A percentile compares a stretch with the other conserved stretches of the same genome.
Conservation (phyloP, 805 yeast genomes). For the Zygosaccharomyces lentus region DNA sequence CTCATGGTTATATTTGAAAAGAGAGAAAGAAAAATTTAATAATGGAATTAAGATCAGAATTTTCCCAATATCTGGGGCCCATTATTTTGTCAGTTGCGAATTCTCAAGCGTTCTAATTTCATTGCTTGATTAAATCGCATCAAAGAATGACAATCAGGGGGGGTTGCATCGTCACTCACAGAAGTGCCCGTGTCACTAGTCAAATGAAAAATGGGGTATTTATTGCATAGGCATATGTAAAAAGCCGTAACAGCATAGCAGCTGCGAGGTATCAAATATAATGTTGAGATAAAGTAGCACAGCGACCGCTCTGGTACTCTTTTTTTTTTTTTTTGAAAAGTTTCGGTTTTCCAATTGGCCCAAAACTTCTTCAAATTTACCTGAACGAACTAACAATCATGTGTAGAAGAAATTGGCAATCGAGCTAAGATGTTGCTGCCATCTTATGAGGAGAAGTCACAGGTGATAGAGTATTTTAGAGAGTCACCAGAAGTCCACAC, state of each 20-base stretch:
- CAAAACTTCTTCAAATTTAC: not conserved
- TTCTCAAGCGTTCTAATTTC: too few relatives aligned
- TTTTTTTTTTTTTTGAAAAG: not conserved
- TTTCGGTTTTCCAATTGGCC: not conserved
- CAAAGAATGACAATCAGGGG: too few relatives aligned
- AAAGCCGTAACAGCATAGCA: conserved; percentile 4
- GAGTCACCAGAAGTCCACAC: conserved; percentile 55
- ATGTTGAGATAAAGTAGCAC: not conserved
- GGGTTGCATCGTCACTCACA: too few relatives aligned
- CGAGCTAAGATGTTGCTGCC: not conserved
- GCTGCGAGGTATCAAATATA: not conserved
- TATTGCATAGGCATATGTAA: conserved; percentile 3
- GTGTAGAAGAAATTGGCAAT: not conserved
- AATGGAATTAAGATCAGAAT: too few relatives aligned
- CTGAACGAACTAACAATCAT: conserved; percentile 3
- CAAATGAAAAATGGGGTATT: conserved; percentile 2
- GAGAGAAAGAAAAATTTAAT: too few relatives aligned
- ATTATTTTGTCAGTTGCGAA: not conserved
- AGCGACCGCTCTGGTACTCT: not conserved
- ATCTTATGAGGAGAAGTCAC: conserved; percentile 39
- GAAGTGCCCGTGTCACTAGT: not conserved
- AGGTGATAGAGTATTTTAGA: conserved; percentile 45
- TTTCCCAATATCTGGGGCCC: too few relatives aligned
- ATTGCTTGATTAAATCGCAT: not conserved
- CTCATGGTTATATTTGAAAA: not conserved